Evolutionary conservation across 495 filamentous ascomycete species (phyloP), one percentile per base, ranked within the genome.

Genomic region (Penicilliopsis zonata): DNA sequence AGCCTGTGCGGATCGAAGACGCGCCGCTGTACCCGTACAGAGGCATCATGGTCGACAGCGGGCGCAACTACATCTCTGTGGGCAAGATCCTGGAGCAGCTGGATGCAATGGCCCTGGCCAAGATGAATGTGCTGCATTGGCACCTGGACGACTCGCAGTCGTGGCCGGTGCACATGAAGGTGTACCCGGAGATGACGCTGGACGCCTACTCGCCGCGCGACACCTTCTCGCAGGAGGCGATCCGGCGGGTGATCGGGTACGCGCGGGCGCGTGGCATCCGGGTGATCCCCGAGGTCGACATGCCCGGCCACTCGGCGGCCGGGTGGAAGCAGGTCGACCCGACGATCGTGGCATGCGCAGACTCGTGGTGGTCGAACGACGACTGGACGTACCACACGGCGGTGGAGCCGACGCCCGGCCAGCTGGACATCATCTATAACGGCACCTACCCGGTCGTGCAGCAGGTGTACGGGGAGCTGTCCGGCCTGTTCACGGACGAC

Each of bases 361-460:
- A 74, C 40, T 61, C 63, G 1, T 74, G 69, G 69, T 74, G 69
- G 69, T 67, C 61, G 13, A 71, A 73, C 33, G 69, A 73, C 31
- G 48, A 53, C 27, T 71, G 55, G 56, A 34, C 55, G 3, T 37
- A 53, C 8, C 69, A 73, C 42, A 74, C 67, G 2, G 65, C 67
- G 16, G 64, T 74, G 6, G 61, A 74, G 51, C 69, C 69, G 1
- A 67, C 63, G 35, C 69, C 69, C 0, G 69, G 69, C 18, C 69
- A 74, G 33, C 55, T 74, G 28, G 69, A 74, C 38, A 69, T 70
- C 40, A 57, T 72, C 38, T 63, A 69, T 43, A 50, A 57, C 45
- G 61, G 61, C 34, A 73, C 69, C 14, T 73, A 73, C 38, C 60
- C 63, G 7, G 60, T 65, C 4, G 64, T 70, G 10, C 40, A 47